These are phyloP conservation scores for Cadophora sp. DNA, from an alignment of 2,329 filamentous ascomycete species.

Conservation along the genomic window DNA sequence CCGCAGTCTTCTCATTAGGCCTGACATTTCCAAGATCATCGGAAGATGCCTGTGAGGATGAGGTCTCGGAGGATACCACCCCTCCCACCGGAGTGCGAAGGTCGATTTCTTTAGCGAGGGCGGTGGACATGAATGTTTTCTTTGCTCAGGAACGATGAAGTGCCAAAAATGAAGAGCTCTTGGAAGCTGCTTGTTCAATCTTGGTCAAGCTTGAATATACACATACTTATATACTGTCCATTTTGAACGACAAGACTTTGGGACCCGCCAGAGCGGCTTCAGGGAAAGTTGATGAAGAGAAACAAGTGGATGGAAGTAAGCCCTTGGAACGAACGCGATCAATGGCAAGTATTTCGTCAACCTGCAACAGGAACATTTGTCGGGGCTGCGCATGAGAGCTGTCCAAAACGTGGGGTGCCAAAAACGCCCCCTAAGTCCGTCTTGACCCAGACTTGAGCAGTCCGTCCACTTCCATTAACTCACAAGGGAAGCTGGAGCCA, in stretches of 20 bases:
- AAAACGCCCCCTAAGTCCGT: not conserved
- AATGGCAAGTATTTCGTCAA: slow-evolving; percentile 16
- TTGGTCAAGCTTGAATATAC: not conserved
- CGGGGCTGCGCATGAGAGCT: not conserved
- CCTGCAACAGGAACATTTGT: not conserved
- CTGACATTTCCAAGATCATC: slow-evolving; percentile 19
- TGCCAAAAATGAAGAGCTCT: not conserved
- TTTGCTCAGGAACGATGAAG: not conserved
- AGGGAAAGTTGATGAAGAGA: not conserved
- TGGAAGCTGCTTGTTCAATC: not conserved
- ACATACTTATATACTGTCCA: slow-evolving; percentile 6
- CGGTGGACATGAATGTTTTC: slow-evolving; percentile 21
- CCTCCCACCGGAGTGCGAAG: slow-evolving; percentile 10
- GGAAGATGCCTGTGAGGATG: slow-evolving; percentile 14
- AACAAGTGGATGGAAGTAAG: not conserved
- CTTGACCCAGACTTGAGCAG: not conserved
- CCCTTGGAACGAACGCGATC: not conserved
- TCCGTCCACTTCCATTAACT: not conserved
- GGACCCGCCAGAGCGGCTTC: not conserved
- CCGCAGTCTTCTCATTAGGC: not conserved
- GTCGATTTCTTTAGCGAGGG: slow-evolving; percentile 25
- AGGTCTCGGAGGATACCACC: not conserved
- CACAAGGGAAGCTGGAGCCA: too few species aligned
- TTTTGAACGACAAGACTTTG: not conserved
- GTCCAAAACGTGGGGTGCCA: not conserved